Evolutionary conservation across 805 yeast species (phyloP), one percentile per base, ranked within the genome.

Genomic region (Candida silvicultrix): DNA sequence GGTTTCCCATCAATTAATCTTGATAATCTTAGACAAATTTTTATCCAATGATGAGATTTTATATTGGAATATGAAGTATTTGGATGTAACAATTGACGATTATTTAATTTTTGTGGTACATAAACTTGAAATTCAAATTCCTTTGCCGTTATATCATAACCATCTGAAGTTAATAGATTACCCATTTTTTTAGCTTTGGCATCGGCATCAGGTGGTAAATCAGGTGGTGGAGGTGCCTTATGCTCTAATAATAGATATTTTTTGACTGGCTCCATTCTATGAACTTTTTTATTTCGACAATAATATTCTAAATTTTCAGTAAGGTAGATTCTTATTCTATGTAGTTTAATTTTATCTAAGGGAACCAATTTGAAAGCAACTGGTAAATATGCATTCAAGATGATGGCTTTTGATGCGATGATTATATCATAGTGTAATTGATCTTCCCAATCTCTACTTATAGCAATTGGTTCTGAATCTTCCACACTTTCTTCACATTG

Each of bases 11-110:
- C 73, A 39, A 85, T 81, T n/a, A 73, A 59, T 53, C 76, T 78
- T 5, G 96, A 86, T 36, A 94, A 70, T 43, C 98, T 69, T 44
- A 94, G 67, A 51, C 95, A 85, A 15, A 94, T 76, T 66, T 94
- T 94, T 57, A 94, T 81, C 97, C 99, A 94, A 66, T 94, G 99
- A 57, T 87, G 92, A 7, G 94, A 76, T 66, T 89, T 90, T 50
- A 94, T 89, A 55, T 81, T 81, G 21, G 76, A 78, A 54, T 75
- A 83, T 3, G 87, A 79, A 0, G 97, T 87, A 64, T 94, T 95
- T 1, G 98, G 96, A 57, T 89, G 96, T 25, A 85, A 65, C 47
- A 69, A 72, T 45, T 72, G 74, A 41, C 75, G 75, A 21, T 75
- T 77, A 44, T 75, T 75, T 47, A 88, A 70, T 43, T 69, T 68